Evolutionary conservation across 2,329 filamentous ascomycete species (phyloP), one percentile per base, ranked within the genome.

Genomic region (Paraconiothyrium brasiliense): DNA sequence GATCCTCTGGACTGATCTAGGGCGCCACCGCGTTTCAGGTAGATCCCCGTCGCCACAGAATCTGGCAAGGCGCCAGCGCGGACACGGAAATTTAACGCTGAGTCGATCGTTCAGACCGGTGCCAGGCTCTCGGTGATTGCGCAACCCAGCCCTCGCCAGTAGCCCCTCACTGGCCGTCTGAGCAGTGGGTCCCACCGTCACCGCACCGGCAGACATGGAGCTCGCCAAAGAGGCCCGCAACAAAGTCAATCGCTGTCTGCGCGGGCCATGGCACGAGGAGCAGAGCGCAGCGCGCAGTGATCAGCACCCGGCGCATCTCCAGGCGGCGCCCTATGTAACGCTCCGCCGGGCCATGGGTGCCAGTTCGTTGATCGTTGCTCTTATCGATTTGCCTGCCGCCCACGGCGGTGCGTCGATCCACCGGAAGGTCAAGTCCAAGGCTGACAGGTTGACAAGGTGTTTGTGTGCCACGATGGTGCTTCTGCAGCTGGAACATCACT

Each of bases 61-160:
- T 70, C 60, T 67, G 71, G 74, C 66, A 76, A 72, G 66, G 71
- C 59, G 63, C 60, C 65, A 63, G 70, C 66, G 70, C 73, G 57
- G 65, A 67, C 69, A 66, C 71, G 71, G 71, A 75, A 76, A 75
- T 76, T 75, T 72, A 72, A 67, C 68, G 64, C 68, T 67, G 65
- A 74, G 70, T 66, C 67, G 69, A 75, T 76, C 68, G 67, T 69
- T 70, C 65, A 67, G 66, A 70, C 66, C 67, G 63, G 72, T 69
- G 71, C 76, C 75, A 76, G 76, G 71, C 68, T 69, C 71, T 74
- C 75, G 76, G 76, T 73, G 72, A 77, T 78, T 78, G 75, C 74
- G 74, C 74, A 78, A 77, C 71, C 72, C 71, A 65, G 61, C 54
- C 61, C 57, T 61, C 44, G 51, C 61, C 48, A 67, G 63, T 66